These are phyloP conservation scores for Cyberlindnera mississippiensis DNA, from an alignment of 805 yeast genomes.

Conservation along the genomic window DNA sequence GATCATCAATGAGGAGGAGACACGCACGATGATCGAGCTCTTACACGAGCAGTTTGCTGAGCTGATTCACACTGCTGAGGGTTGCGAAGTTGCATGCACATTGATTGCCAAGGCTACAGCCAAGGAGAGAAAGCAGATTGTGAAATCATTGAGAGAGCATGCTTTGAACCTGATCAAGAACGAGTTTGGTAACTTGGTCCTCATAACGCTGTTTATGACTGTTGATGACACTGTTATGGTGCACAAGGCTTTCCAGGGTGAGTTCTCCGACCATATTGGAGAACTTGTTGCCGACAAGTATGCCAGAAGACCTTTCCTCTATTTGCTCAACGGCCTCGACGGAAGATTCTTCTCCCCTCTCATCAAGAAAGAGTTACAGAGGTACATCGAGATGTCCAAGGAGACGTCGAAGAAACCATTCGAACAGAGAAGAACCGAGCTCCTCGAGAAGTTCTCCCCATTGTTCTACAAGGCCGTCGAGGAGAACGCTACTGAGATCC, in stretches of 20 bases:
- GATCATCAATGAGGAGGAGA: conserved; percentile 65
- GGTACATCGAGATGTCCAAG: conserved; percentile 56
- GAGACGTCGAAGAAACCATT: conserved; percentile 84
- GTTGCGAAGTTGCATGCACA: conserved; percentile 84
- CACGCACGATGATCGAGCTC: conserved; percentile 76
- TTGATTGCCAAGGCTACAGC: conserved; percentile 81
- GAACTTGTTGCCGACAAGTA: conserved; percentile 64
- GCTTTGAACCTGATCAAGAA: conserved; percentile 73
- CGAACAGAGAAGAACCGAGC: conserved; percentile 67
- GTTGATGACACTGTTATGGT: conserved; percentile 92
- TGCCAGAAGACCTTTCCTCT: conserved; percentile 86
- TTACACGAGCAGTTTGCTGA: conserved; percentile 89
- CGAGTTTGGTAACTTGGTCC: conserved; percentile 81
- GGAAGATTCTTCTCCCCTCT: conserved; percentile 78
- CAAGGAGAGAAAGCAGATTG: conserved; percentile 80
- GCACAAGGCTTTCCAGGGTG: conserved; percentile 65
- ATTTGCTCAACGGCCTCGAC: conserved; percentile 71
- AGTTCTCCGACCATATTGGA: conserved; percentile 47
- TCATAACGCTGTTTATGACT: conserved; percentile 73
- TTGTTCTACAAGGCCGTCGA: conserved; percentile 52
- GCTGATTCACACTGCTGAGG: conserved; percentile 92
- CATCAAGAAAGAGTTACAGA: conserved; percentile 54
- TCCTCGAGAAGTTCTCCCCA: conserved; percentile 63
- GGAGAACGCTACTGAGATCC: conserved; percentile 46
- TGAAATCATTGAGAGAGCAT: conserved; percentile 71